Conservation (phyloP, 2,329 filamentous ascomycete genomes). For the Lomentospora prolificans region DNA sequence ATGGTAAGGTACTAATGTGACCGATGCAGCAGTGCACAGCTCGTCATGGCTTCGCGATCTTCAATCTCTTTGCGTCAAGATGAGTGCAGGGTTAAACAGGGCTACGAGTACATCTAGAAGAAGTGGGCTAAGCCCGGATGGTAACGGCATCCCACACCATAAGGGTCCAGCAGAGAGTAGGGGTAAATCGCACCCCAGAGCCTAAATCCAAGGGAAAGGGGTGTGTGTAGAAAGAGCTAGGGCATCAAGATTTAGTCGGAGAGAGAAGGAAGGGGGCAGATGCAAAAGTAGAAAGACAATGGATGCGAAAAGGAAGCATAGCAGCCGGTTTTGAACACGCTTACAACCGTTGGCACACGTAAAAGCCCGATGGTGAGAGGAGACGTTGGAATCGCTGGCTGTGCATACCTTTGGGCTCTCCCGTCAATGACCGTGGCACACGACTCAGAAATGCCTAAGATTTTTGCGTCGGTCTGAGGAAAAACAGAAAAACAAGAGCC, state of each 20-base stretch:
- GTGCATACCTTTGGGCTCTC: not conserved
- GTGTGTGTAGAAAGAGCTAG: not conserved
- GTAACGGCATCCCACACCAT: not conserved
- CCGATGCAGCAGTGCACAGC: not conserved
- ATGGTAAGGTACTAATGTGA: not conserved
- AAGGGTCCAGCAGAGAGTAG: not conserved
- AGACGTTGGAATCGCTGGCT: not conserved
- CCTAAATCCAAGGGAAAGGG: not conserved
- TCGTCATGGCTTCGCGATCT: not conserved
- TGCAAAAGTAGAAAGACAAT: not conserved
- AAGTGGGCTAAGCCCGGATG: not conserved
- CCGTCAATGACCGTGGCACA: not conserved
- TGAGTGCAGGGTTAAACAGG: not conserved
- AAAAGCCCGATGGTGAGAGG: not conserved
- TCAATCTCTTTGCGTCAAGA: slow-evolving; percentile 1
- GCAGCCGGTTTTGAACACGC: not conserved
- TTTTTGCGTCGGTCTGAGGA: not conserved
- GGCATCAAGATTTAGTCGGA: not conserved
- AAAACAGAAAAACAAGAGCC: not conserved
- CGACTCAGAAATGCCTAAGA: not conserved
- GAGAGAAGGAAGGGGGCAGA: not conserved
- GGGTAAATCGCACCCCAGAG: not conserved
- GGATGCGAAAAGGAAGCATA: not conserved
- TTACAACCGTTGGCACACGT: not conserved
- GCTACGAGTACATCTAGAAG: not conserved